Evolutionary conservation across 139 green algal genomes (phyloP).

Genomic region (Protoeuglena noctilucae): DNA sequence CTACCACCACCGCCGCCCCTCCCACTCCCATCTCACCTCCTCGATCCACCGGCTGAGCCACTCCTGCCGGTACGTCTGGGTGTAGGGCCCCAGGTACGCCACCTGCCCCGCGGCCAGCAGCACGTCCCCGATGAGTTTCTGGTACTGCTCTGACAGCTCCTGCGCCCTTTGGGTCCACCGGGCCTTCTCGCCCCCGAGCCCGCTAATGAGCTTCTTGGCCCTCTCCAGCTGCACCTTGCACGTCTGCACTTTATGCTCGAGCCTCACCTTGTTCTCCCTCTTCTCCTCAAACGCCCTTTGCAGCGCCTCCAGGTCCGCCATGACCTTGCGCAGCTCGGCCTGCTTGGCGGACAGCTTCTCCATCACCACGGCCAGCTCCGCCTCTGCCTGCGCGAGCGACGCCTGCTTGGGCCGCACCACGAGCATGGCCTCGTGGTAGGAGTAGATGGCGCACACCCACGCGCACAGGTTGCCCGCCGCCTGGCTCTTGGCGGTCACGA

Average conservation of each 20-base stretch:
- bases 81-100: constrained; percentile 51
- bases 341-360: constrained; percentile 42
- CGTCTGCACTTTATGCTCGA: constrained; percentile 34
- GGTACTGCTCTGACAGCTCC: constrained; percentile 18
- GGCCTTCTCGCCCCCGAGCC: constrained; percentile 38
- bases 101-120: constrained; percentile 35
- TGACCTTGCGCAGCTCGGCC: constrained; percentile 37
- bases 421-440: constrained; percentile 35
- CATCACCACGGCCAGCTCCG: constrained; percentile 28
- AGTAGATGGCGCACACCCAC: constrained; percentile 39
- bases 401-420: constrained; percentile 35
- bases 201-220: constrained; percentile 42
- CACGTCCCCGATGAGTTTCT: constrained; percentile 41
- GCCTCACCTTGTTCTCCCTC: constrained; percentile 27
- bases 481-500: constrained; percentile 36
- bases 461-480: constrained; percentile 50
- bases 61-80: constrained; percentile 23
- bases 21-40: no score
- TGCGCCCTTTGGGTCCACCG: constrained; percentile 31
- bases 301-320: constrained; percentile 34
- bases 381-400: constrained; percentile 29
- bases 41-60: constrained; percentile 29
- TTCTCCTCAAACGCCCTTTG: constrained; percentile 31
- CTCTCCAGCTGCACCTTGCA: constrained; percentile 53
- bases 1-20: no score